Evolutionary conservation across 2,329 filamentous ascomycete species (phyloP).

Genomic region (Blumeriella jaapii): DNA sequence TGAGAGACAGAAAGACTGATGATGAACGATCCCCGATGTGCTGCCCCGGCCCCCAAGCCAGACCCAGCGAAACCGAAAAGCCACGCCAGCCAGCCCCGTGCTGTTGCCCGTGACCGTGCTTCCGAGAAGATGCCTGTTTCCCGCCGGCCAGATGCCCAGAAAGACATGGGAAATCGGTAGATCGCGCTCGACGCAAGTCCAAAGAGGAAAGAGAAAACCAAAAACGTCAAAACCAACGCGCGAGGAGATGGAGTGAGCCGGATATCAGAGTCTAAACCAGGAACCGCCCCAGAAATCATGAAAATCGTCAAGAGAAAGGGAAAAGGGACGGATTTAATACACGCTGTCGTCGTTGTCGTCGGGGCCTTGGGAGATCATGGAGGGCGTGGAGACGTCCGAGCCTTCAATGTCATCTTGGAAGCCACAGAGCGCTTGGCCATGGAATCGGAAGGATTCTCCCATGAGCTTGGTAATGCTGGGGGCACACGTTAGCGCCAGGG

Average conservation of each 20-base stretch:
- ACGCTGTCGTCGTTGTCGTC: slow-evolving; percentile 55
- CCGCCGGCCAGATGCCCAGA: slow-evolving; percentile 1
- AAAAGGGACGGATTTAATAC: slow-evolving; percentile 35
- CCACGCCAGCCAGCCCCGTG: slow-evolving; percentile 30
- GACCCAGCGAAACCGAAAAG: slow-evolving; percentile 11
- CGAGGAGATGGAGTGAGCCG: slow-evolving; percentile 24
- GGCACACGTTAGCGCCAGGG: slow-evolving; percentile 32
- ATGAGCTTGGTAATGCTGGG: slow-evolving; percentile 84
- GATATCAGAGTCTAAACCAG: slow-evolving; percentile 26
- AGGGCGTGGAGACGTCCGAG: slow-evolving; percentile 56
- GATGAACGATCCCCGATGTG: slow-evolving; percentile 22
- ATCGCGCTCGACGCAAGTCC: no score
- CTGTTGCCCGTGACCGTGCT: slow-evolving; percentile 35
- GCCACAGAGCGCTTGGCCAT: slow-evolving; percentile 86
- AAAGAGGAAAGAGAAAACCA: slow-evolving; percentile 21
- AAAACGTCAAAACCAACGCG: slow-evolving; percentile 17
- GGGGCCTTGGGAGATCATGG: slow-evolving; percentile 59
- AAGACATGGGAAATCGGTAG: no score
- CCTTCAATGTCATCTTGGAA: slow-evolving; percentile 78
- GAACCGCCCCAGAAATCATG: slow-evolving; percentile 36
- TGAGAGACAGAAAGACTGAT: slow-evolving; percentile 20
- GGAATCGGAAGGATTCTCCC: slow-evolving; percentile 95
- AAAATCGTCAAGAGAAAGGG: slow-evolving; percentile 23
- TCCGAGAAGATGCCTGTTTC: slow-evolving; percentile 22
- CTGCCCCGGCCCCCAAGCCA: slow-evolving; percentile 22